phyloP scores from a whole-genome alignment of 768 basidiomycete species.

The Inosperma sp. region DNA sequence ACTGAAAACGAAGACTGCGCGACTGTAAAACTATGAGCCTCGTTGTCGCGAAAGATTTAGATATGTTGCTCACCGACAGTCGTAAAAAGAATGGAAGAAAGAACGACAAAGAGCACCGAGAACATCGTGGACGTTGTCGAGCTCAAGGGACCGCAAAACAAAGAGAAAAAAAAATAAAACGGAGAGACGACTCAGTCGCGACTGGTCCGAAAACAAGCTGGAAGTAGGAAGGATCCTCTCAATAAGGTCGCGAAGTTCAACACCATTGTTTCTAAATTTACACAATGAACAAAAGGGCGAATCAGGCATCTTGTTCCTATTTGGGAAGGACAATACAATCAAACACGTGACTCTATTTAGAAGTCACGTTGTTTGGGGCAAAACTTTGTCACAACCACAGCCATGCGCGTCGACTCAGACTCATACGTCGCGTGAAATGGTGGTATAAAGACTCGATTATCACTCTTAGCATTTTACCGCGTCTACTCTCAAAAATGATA shows the following conservation, averaged over 20 bases:
- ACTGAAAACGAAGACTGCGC: conserved; percentile 61
- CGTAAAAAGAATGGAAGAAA: conserved; percentile 29
- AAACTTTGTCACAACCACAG: neutral
- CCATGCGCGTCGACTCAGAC: neutral
- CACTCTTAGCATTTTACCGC: too few relatives aligned
- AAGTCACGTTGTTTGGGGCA: neutral
- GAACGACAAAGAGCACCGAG: conserved; percentile 29
- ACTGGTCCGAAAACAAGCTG: conserved; percentile 15
- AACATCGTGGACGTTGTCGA: conserved; percentile 26
- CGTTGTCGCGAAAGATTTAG: neutral
- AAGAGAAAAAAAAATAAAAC: neutral
- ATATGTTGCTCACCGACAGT: conserved; percentile 33
- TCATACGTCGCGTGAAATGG: too few relatives aligned
- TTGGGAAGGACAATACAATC: neutral
- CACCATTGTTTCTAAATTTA: neutral
- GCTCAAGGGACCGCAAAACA: neutral
- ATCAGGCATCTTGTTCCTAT: neutral
- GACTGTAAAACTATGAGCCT: conserved; percentile 28
- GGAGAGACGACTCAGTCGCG: conserved; percentile 5
- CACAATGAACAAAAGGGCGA: neutral
- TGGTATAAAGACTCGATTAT: too few relatives aligned
- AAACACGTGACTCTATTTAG: neutral
- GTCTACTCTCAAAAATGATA: too few relatives aligned
- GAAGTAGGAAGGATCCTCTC: neutral
- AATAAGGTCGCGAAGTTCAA: neutral